phyloP scores from a whole-genome alignment of 1,284 basidiomycete genomes.

The Ganoderma leucocontextum region DNA sequence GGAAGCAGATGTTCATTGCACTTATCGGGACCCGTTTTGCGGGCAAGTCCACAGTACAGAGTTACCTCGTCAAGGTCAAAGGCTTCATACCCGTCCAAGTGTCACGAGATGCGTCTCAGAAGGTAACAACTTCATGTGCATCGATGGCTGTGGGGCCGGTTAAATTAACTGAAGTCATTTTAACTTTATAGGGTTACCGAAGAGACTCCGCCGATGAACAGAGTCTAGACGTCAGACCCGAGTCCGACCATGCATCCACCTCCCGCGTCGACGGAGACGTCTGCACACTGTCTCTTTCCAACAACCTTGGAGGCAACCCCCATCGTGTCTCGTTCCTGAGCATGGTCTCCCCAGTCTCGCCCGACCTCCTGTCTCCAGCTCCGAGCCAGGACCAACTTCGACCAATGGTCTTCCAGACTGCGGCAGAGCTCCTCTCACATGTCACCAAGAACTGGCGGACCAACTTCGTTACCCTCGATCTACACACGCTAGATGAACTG shows the following conservation, averaged over 20 bases:
- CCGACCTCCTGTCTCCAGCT: constrained; percentile 30
- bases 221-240: neutral
- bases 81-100: constrained; percentile 59
- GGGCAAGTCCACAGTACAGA: constrained; percentile 82
- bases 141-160: no score
- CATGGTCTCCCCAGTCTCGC: constrained; percentile 39
- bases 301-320: constrained; percentile 18
- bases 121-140: constrained; percentile 1
- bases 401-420: constrained; percentile 55
- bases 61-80: constrained; percentile 69
- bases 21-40: constrained; percentile 86
- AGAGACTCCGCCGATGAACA: neutral
- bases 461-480: constrained; percentile 84
- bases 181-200: neutral
- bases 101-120: constrained; percentile 3
- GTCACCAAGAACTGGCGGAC: constrained; percentile 86
- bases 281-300: constrained; percentile 4
- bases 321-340: constrained; percentile 40
- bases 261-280: constrained; percentile 8
- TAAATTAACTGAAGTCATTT: neutral
- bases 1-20: constrained; percentile 78
- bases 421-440: constrained; percentile 72
- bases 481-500: constrained; percentile 68
- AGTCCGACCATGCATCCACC: constrained; percentile 1
- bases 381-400: constrained; percentile 15